Conservation (phyloP, 129 eudicot genomes). For the Kitagawia praeruptora region DNA sequence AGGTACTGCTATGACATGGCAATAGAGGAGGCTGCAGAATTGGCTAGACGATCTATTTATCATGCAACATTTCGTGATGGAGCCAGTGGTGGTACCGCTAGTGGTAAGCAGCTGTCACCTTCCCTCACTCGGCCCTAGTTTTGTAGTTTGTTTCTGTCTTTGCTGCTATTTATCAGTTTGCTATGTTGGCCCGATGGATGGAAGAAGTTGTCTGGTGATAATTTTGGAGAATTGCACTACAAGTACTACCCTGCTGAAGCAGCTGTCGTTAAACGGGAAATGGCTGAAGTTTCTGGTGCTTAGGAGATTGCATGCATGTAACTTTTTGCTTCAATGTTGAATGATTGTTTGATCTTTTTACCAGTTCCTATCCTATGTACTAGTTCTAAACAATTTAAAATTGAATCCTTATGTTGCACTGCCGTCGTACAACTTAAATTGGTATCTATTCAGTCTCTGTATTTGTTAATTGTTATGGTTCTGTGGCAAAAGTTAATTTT, state of each 20-base stretch:
- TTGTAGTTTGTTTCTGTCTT: background rate
- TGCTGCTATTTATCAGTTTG: conserved; percentile 38
- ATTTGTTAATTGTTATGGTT: no score
- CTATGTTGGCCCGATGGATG: conserved; percentile 90
- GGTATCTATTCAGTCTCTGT: no score
- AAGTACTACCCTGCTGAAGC: conserved; percentile 69
- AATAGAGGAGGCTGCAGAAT: conserved; percentile 85
- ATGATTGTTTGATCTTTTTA: no score
- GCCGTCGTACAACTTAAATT: no score
- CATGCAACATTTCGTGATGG: conserved; percentile 99
- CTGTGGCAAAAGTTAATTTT: no score
- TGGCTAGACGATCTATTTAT: conserved; percentile 90
- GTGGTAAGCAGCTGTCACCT: conserved; percentile 51
- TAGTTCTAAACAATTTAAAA: no score
- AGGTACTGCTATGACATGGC: conserved; percentile 86
- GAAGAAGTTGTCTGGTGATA: conserved; percentile 85
- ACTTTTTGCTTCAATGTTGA: background rate
- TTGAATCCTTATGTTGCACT: no score
- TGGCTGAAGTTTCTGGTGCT: conserved; percentile 45
- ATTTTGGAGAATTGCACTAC: conserved; percentile 85
- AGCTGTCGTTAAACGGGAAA: conserved; percentile 57
- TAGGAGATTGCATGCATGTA: conserved; percentile 12
- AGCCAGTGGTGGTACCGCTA: conserved; percentile 99
- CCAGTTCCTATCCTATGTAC: no score
- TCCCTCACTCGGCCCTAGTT: background rate